Evolutionary conservation across 2,329 filamentous ascomycete species (phyloP).

Genomic region (Ilyonectria mors-panacis): DNA sequence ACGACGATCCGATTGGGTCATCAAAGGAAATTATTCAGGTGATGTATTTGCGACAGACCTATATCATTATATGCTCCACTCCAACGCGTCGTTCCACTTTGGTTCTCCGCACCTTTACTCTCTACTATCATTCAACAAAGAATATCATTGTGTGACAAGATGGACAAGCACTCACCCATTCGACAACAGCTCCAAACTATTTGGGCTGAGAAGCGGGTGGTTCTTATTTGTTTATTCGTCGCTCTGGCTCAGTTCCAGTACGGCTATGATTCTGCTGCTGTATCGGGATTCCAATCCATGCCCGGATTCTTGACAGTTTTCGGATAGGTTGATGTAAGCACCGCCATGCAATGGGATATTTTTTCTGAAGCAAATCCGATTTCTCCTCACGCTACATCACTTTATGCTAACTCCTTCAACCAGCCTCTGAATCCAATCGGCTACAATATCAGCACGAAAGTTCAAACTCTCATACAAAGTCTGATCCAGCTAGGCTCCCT

Average conservation of each 20-base stretch:
- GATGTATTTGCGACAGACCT: neutral
- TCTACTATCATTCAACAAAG: neutral
- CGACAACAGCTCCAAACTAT: neutral
- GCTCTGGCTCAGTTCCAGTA: constrained; percentile 8
- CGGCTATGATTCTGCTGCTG: constrained; percentile 8
- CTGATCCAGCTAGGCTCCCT: constrained; percentile 3
- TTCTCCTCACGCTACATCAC: neutral
- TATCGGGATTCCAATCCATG: constrained; percentile 4
- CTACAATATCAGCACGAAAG: neutral
- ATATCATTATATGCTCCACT: neutral
- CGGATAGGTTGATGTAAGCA: constrained; percentile 3
- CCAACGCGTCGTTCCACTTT: neutral
- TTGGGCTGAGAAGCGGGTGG: constrained; percentile 2
- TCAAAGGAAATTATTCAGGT: neutral
- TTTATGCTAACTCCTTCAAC: neutral
- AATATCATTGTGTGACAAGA: neutral
- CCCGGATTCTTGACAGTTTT: constrained; percentile 2
- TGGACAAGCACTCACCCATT: neutral
- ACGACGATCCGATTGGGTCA: neutral
- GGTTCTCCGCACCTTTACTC: neutral
- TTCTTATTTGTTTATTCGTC: constrained; percentile 7
- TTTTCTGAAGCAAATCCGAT: neutral
- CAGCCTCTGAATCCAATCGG: constrained; percentile 7
- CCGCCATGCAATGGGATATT: neutral
- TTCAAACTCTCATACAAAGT: constrained; percentile 4